phyloP scores from a whole-genome alignment of 1,139 yeast genomes.

The Lizanozyma gosingica region DNA sequence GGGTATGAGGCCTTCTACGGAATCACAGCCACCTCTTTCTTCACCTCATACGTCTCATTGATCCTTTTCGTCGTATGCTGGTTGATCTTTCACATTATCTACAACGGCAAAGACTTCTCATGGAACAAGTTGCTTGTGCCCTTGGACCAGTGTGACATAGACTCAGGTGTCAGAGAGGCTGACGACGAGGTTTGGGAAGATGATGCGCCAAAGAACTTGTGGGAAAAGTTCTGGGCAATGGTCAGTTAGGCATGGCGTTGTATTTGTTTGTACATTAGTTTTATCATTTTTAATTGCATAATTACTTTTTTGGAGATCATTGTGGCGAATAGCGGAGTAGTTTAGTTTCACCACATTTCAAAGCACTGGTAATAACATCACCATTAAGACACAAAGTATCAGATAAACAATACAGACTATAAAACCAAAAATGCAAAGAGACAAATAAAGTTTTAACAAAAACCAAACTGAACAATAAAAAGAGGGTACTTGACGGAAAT shows the following conservation, averaged over 20 bases:
- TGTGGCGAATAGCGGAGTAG: no score
- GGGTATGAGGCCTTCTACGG: conserved; percentile 58
- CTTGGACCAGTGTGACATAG: conserved; percentile 51
- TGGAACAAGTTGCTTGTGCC: conserved; percentile 28
- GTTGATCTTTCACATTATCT: conserved; percentile 40
- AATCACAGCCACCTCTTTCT: conserved; percentile 46
- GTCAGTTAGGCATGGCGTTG: background rate
- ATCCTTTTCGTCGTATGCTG: conserved; percentile 46
- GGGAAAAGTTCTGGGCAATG: conserved; percentile 46
- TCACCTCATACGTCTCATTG: conserved; percentile 59
- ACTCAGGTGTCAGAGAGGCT: conserved; percentile 49
- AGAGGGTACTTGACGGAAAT: background rate
- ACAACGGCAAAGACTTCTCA: conserved; percentile 25
- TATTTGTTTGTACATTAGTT: no score
- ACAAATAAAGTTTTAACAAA: background rate
- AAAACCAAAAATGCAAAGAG: background rate
- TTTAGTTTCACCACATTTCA: no score
- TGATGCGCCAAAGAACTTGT: conserved; percentile 34
- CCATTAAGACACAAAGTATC: no score
- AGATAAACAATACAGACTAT: background rate
- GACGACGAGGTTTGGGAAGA: conserved; percentile 45
- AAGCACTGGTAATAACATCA: no score
- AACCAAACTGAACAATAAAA: background rate
- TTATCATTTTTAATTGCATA: no score
- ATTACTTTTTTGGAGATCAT: no score